phyloP scores from a whole-genome alignment of 352 stramenopile genomes.

The Pythium brachiatum region DNA sequence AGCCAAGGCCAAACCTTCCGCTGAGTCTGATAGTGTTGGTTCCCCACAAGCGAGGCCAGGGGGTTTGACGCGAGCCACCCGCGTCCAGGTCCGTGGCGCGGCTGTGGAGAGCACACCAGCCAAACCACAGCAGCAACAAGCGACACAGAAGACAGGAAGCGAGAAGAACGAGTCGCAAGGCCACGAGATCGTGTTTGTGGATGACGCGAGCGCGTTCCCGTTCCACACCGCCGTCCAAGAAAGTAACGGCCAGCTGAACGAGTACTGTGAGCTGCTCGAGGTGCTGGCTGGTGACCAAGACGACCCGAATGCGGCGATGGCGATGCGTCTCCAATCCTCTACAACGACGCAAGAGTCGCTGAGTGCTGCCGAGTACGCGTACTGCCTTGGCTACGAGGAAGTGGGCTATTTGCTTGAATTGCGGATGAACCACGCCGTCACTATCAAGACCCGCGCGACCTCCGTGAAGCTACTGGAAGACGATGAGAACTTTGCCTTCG shows the following conservation, averaged over 20 bases:
- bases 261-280: constrained; percentile 8
- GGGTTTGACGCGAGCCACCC: too few species aligned
- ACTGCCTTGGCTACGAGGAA: background rate
- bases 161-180: background rate
- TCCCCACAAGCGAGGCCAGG: too few species aligned
- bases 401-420: constrained; percentile 9
- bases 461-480: constrained; percentile 4
- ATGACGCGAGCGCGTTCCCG: constrained; percentile 8
- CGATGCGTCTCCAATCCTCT: constrained; percentile 3
- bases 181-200: background rate
- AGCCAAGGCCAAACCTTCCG: too few species aligned
- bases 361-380: constrained; percentile 16
- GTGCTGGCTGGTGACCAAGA: background rate
- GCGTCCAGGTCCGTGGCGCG: too few species aligned
- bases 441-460: background rate
- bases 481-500: constrained; percentile 7
- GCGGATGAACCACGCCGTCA: background rate
- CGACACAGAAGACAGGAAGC: background rate
- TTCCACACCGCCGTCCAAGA: constrained; percentile 19
- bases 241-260: constrained; percentile 3
- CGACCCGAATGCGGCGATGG: background rate
- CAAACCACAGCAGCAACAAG: background rate
- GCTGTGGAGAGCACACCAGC: background rate
- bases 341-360: constrained; percentile 7
- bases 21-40: too few species aligned